Evolutionary conservation across 2,329 filamentous ascomycete species (phyloP).

Genomic region (Apiospora phragmitis): DNA sequence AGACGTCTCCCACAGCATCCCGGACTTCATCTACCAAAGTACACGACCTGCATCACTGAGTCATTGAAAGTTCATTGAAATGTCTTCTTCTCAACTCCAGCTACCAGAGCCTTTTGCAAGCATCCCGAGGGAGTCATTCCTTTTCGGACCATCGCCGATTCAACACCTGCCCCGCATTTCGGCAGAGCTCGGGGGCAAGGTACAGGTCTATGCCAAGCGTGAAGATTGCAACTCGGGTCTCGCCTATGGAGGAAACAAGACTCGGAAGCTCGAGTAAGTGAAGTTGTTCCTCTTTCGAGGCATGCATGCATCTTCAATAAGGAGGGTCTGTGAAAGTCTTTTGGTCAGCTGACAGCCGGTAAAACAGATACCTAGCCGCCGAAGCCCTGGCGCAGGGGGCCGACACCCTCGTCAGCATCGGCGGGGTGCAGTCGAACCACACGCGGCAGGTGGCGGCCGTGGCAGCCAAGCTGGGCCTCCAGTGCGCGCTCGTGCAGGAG

Average conservation of each 20-base stretch:
- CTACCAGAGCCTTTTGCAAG: conserved; percentile 63
- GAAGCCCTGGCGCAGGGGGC: conserved; percentile 58
- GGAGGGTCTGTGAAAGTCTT: background rate
- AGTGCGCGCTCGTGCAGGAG: conserved; percentile 62
- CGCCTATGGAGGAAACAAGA: conserved; percentile 70
- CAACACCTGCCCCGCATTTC: conserved; percentile 67
- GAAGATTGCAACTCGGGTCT: conserved; percentile 71
- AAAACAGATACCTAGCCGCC: conserved; percentile 59
- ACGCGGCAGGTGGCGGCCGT: conserved; percentile 67
- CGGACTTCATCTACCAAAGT: background rate
- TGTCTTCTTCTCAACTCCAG: conserved; percentile 26
- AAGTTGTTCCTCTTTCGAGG: background rate
- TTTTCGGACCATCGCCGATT: conserved; percentile 69
- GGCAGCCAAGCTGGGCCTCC: conserved; percentile 57
- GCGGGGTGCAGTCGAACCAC: conserved; percentile 71
- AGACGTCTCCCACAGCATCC: background rate
- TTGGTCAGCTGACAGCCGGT: background rate
- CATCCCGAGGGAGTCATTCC: conserved; percentile 62
- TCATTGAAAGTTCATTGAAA: too few relatives aligned
- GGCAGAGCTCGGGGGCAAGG: conserved; percentile 56
- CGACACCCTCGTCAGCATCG: conserved; percentile 66
- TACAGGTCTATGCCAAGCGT: conserved; percentile 69
- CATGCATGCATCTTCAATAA: too few relatives aligned
- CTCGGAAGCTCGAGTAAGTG: conserved; percentile 63
- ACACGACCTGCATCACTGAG: background rate